These are phyloP conservation scores for Flaveria ramosissima DNA, from an alignment of 129 eudicot genomes.

Conservation along the genomic window DNA sequence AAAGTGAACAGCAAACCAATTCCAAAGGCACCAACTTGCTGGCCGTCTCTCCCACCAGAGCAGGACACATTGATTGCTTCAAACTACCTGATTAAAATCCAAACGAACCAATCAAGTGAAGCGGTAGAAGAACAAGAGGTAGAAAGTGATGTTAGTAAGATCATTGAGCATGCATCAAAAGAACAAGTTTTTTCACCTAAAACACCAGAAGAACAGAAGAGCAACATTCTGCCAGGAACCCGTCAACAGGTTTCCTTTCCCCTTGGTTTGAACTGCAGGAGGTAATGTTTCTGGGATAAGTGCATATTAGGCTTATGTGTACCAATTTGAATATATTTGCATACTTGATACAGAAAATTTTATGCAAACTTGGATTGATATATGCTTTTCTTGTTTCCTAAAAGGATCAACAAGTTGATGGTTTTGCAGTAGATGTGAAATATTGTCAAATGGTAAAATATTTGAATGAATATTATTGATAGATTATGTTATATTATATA, in stretches of 20 bases:
- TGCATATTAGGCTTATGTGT: not conserved
- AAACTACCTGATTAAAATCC: too few relatives aligned
- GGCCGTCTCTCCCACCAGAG: too few relatives aligned
- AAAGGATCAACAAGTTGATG: not conserved
- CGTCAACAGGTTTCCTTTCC: conserved; percentile 3
- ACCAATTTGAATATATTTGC: not conserved
- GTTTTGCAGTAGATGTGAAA: not conserved
- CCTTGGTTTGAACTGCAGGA: not conserved
- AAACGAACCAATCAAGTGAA: not conserved
- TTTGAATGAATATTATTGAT: too few relatives aligned
- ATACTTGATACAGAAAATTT: not conserved
- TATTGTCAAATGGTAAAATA: not conserved
- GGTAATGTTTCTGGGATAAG: not conserved
- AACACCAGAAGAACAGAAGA: not conserved
- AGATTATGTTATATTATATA: too few relatives aligned
- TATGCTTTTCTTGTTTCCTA: not conserved
- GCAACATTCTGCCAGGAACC: conserved; percentile 3
- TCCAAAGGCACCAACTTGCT: conserved; percentile 9
- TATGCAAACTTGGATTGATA: not conserved
- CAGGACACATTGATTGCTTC: too few relatives aligned
- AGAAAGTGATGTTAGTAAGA: conserved; percentile 3
- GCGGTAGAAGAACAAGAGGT: conserved; percentile 13
- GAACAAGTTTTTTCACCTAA: not conserved
- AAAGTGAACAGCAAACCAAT: not conserved
- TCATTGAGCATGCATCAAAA: not conserved